Conservation (phyloP, 2,329 filamentous ascomycete genomes). For the Aspergillus sp. region DNA sequence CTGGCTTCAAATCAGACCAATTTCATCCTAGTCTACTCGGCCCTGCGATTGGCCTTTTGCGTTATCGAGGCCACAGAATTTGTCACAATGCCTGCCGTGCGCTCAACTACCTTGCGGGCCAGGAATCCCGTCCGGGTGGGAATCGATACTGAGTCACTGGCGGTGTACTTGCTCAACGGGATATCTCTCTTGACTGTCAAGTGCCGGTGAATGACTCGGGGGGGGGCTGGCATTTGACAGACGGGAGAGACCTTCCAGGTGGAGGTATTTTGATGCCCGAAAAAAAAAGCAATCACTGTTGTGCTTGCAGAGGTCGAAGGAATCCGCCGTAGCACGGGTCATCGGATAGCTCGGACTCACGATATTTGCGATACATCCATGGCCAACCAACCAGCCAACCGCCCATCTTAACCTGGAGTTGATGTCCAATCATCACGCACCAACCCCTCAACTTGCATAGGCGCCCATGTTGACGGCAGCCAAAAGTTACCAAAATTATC, state of each 20-base stretch:
- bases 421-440: slow-evolving; percentile 16
- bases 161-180: too few species aligned
- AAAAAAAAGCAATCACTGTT: slow-evolving; percentile 3
- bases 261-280: background rate
- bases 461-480: slow-evolving; percentile 15
- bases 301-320: slow-evolving; percentile 1
- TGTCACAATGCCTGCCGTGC: slow-evolving; percentile 7
- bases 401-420: slow-evolving; percentile 1
- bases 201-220: background rate
- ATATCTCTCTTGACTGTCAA: too few species aligned
- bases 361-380: slow-evolving; percentile 13
- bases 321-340: slow-evolving; percentile 5
- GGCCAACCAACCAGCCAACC: slow-evolving; percentile 20
- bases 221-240: background rate
- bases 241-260: background rate
- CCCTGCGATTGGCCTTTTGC: background rate
- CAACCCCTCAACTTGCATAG: slow-evolving; percentile 13
- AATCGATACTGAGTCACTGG: too few species aligned
- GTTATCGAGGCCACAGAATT: slow-evolving; percentile 1
- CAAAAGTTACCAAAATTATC: slow-evolving; percentile 18
- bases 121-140: too few species aligned
- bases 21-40: background rate
- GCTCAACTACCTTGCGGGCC: background rate
- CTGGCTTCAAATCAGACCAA: background rate
- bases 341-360: slow-evolving; percentile 8